A percentile compares a stretch with the other conserved stretches of the same genome.
These are phyloP conservation scores for Naganishia cerealis DNA, from an alignment of 1,284 basidiomycete species.

Conservation along the genomic window DNA sequence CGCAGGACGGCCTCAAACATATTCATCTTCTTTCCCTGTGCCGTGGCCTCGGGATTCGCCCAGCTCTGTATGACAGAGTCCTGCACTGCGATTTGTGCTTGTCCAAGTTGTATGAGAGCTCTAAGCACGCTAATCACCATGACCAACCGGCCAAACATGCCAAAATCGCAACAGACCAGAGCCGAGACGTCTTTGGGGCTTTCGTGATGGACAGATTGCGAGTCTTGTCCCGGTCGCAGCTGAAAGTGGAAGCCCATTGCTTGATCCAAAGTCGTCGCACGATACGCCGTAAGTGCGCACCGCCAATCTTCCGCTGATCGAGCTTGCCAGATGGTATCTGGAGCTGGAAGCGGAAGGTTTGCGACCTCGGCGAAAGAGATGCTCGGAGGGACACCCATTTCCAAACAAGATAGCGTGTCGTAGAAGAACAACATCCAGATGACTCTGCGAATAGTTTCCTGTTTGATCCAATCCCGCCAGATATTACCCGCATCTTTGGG, in stretches of 20 bases:
- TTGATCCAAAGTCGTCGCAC: constrained; percentile 49
- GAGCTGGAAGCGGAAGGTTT: constrained; percentile 53
- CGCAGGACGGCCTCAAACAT: constrained; percentile 31
- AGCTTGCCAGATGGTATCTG: constrained; percentile 55
- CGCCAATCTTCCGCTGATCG: constrained; percentile 51
- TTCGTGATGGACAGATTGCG: constrained; percentile 22
- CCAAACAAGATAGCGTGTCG: constrained; percentile 55
- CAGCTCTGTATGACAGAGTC: constrained; percentile 42
- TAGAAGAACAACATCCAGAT: constrained; percentile 55
- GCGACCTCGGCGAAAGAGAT: constrained; percentile 50
- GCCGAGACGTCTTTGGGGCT: constrained; percentile 30
- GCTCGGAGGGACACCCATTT: constrained; percentile 52
- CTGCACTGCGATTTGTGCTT: constrained; percentile 51
- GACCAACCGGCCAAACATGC: constrained; percentile 54
- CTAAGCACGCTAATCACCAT: constrained; percentile 53
- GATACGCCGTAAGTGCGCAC: constrained; percentile 44
- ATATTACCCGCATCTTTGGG: constrained; percentile 13
- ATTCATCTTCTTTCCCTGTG: constrained; percentile 7
- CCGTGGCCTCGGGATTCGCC: constrained; percentile 34
- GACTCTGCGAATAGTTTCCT: constrained; percentile 53
- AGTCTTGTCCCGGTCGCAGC: constrained; percentile 20
- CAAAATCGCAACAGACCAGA: constrained; percentile 47
- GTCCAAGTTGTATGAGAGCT: constrained; percentile 54
- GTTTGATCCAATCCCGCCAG: constrained; percentile 55
- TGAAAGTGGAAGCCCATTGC: constrained; percentile 51